Evolutionary conservation across 306 rosid genomes (phyloP), one percentile per base, ranked within the genome.

Genomic region (Cucumis melo): DNA sequence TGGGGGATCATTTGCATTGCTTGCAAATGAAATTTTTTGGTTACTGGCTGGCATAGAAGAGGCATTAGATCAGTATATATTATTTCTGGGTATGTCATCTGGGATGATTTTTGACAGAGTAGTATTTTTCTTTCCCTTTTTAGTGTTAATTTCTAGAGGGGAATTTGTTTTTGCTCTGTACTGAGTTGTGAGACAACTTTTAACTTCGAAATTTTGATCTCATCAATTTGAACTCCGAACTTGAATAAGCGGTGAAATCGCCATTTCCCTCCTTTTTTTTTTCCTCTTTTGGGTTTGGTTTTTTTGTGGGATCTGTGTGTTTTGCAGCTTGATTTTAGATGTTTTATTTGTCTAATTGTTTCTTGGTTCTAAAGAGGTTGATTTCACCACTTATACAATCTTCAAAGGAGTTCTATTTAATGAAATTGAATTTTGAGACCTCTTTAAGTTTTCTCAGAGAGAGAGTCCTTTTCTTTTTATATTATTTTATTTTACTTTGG

Each of bases 381-480:
- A 66, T 66, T 66, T 66, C 73, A 41, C 73, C 73, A 66, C 73
- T 66, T 66, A 39, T 66, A 39, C 73, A 66, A 66, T 66, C 32
- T 66, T 39, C 53, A 46, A 21, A 66, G 19, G 54, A 13, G 55
- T 66, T 66, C 32, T 11, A 41, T 66, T n/a, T 2, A 29, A 66
- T 41, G 53, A 66, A 66, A 66, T 41, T 41, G 17, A 66, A 12
- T 39, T n/a, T 66, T 66, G 32, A 41, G 73, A 21, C 17, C 60
- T 55, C 60, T 55, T 55, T 36, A 17, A 10, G 53, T 3, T 8
- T 15, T 27, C 19, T 64, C 48, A 64, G 24, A 17, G 24, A 17
- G 34, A 36, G 46, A 64, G 71, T 16, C 15, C 23, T 64, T 38
- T 14, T n/a, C n/a, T n/a, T n/a, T 27, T 17, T 66, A 14, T 39